phyloP scores from a whole-genome alignment of 2,329 filamentous ascomycete species.

The Aspergillus arachidicola region DNA sequence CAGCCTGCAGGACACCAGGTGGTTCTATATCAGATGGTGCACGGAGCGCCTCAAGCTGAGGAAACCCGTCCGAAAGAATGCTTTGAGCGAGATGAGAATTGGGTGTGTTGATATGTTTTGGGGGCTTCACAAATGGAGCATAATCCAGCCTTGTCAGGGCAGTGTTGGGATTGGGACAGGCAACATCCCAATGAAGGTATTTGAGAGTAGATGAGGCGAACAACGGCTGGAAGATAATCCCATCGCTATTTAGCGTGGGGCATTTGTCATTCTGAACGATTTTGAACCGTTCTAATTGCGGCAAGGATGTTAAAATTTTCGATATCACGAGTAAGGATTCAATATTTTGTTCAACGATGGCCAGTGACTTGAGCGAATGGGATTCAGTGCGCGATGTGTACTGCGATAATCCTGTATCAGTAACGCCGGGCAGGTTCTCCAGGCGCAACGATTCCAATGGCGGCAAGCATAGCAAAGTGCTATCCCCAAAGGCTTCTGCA shows the following conservation, averaged over 20 bases:
- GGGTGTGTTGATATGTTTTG: slow-evolving; percentile 37
- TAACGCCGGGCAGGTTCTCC: slow-evolving; percentile 58
- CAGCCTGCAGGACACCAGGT: slow-evolving; percentile 45
- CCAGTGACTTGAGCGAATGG: slow-evolving; percentile 48
- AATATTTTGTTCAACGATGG: slow-evolving; percentile 58
- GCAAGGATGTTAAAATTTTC: slow-evolving; percentile 52
- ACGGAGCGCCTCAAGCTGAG: slow-evolving; percentile 41
- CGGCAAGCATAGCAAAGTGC: slow-evolving; percentile 56
- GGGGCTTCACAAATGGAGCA: slow-evolving; percentile 38
- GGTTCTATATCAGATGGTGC: slow-evolving; percentile 49
- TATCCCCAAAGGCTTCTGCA: slow-evolving; percentile 57
- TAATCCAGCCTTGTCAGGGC: slow-evolving; percentile 42
- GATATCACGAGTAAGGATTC: slow-evolving; percentile 55
- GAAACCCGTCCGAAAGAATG: slow-evolving; percentile 47
- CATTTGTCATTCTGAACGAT: slow-evolving; percentile 54
- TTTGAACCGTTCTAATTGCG: slow-evolving; percentile 52
- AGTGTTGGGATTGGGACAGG: slow-evolving; percentile 40
- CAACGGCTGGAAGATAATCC: slow-evolving; percentile 49
- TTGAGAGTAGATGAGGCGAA: slow-evolving; percentile 53
- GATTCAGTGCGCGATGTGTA: slow-evolving; percentile 53
- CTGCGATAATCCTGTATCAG: slow-evolving; percentile 57
- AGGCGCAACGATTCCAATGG: slow-evolving; percentile 56
- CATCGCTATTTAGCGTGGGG: slow-evolving; percentile 47
- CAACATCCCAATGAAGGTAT: slow-evolving; percentile 60
- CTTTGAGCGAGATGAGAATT: slow-evolving; percentile 49